Evolutionary conservation across 768 basidiomycete species (phyloP).

Genomic region (Rhizopogon vinicolor): DNA sequence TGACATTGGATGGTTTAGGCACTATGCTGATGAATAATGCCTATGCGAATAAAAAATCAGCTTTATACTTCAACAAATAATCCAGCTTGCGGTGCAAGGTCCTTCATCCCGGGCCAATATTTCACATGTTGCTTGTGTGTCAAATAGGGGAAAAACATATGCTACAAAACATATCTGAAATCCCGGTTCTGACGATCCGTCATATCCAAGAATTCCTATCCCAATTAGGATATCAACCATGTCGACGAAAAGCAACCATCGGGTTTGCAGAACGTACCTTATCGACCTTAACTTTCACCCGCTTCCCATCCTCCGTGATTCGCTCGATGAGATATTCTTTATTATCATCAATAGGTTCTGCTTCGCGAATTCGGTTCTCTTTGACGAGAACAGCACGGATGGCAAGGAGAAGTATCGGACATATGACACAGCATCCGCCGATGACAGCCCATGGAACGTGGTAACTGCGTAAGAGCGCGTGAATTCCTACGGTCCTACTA

Average conservation of each 20-base stretch:
- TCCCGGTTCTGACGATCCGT: slow-evolving; percentile 13
- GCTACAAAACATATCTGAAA: slow-evolving; percentile 13
- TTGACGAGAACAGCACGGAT: slow-evolving; percentile 46
- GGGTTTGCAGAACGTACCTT: slow-evolving; percentile 35
- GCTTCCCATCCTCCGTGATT: slow-evolving; percentile 39
- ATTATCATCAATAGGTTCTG: slow-evolving; percentile 41
- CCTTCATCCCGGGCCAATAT: too few species aligned
- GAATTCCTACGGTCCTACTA: not conserved
- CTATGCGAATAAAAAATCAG: too few species aligned
- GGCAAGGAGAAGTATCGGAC: slow-evolving; percentile 30
- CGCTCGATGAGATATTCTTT: slow-evolving; percentile 49
- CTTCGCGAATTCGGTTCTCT: slow-evolving; percentile 58
- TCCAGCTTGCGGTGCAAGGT: too few species aligned
- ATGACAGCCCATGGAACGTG: slow-evolving; percentile 70
- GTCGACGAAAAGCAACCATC: too few species aligned
- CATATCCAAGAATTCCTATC: slow-evolving; percentile 10
- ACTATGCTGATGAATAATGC: too few species aligned
- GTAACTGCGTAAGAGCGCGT: slow-evolving; percentile 34
- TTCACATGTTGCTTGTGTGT: too few species aligned
- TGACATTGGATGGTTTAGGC: too few species aligned
- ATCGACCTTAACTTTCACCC: slow-evolving; percentile 52
- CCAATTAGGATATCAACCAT: not conserved
- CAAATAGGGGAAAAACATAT: not conserved
- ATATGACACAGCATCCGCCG: slow-evolving; percentile 49
- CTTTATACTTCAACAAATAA: too few species aligned